Conservation (phyloP, 345 rosid species). For the Populus alba region DNA sequence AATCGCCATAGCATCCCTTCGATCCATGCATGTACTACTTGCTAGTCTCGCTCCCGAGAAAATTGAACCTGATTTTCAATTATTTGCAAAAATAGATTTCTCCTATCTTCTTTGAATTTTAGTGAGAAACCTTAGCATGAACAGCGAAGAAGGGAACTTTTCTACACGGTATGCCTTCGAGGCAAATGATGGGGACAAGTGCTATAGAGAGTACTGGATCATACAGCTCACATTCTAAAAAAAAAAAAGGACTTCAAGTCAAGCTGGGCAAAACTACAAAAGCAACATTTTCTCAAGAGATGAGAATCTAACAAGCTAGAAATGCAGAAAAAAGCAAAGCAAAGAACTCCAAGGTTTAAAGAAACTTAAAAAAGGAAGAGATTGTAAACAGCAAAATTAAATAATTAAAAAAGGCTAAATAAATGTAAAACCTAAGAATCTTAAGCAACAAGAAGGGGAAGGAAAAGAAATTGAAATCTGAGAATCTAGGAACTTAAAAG, state of each 20-base stretch:
- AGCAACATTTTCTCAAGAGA: constrained; percentile 2
- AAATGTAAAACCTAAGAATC: constrained; percentile 12
- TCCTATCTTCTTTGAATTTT: constrained; percentile 1
- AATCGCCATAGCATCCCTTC: constrained; percentile 76
- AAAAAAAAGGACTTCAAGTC: constrained; percentile 15
- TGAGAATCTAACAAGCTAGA: constrained; percentile 10
- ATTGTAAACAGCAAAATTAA: neutral
- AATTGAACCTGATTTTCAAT: constrained; percentile 24
- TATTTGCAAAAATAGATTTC: constrained; percentile 4
- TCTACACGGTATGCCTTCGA: neutral
- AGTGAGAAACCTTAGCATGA: neutral
- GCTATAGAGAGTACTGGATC: neutral
- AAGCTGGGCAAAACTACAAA: constrained; percentile 8
- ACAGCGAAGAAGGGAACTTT: neutral
- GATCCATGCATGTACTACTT: constrained; percentile 87
- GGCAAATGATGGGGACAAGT: no score
- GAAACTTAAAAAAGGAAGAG: neutral
- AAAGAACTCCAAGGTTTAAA: constrained; percentile 13
- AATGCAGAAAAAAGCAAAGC: neutral
- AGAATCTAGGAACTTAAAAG: constrained; percentile 22
- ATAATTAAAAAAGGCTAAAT: neutral
- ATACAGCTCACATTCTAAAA: neutral
- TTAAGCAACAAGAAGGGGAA: constrained; percentile 8
- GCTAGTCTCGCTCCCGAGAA: constrained; percentile 20
- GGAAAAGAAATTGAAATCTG: constrained; percentile 22